Evolutionary conservation across 2,329 filamentous ascomycete genomes (phyloP).

Genomic region (Arachnomyces sp.): DNA sequence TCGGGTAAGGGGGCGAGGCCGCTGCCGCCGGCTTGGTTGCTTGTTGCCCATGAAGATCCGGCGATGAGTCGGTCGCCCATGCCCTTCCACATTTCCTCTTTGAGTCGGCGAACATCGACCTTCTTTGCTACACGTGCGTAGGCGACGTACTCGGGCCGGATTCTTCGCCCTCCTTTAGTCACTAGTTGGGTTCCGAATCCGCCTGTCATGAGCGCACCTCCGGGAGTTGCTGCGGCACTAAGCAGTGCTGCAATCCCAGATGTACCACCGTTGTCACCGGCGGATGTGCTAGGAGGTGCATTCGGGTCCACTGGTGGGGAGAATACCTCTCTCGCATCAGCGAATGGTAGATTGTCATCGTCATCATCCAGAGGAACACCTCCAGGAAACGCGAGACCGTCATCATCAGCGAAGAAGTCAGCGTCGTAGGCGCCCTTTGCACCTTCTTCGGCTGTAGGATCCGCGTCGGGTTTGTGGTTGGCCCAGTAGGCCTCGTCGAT

Average conservation of each 20-base stretch:
- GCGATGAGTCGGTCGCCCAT: slow-evolving; percentile 44
- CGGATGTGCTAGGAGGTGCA: slow-evolving; percentile 24
- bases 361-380: slow-evolving; percentile 42
- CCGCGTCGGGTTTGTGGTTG: slow-evolving; percentile 50
- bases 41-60: slow-evolving; percentile 17
- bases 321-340: slow-evolving; percentile 43
- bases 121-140: slow-evolving; percentile 61
- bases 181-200: slow-evolving; percentile 57
- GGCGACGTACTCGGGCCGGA: slow-evolving; percentile 58
- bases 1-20: slow-evolving; percentile 9
- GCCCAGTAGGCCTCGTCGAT: slow-evolving; percentile 98
- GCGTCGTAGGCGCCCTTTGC: slow-evolving; percentile 81
- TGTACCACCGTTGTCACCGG: slow-evolving; percentile 26
- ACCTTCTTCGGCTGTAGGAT: slow-evolving; percentile 38
- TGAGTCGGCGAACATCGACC: slow-evolving; percentile 56
- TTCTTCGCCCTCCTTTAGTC: slow-evolving; percentile 50
- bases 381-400: slow-evolving; percentile 40
- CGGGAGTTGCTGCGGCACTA: slow-evolving; percentile 33
- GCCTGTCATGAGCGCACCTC: slow-evolving; percentile 37
- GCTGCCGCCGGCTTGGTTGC: slow-evolving; percentile 17
- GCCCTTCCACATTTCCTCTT: slow-evolving; percentile 59
- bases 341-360: slow-evolving; percentile 40
- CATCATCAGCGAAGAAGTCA: slow-evolving; percentile 85
- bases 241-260: slow-evolving; percentile 33
- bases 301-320: slow-evolving; percentile 31